Evolutionary conservation across 306 rosid genomes (phyloP).

Genomic region (Lathyrus oleraceus): DNA sequence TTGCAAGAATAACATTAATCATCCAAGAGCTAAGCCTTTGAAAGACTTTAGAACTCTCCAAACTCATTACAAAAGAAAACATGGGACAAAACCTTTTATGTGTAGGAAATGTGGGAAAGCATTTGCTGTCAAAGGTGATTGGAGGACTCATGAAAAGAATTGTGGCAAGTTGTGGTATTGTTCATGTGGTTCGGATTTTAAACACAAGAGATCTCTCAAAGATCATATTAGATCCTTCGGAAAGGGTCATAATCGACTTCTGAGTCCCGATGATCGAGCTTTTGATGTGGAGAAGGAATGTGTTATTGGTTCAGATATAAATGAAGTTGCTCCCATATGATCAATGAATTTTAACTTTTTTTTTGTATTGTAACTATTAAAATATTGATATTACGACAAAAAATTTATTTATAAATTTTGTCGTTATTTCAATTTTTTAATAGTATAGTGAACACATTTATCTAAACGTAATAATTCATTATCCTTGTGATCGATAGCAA

Average conservation of each 20-base stretch:
- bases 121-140: constrained; percentile 91
- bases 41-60: constrained; percentile 96
- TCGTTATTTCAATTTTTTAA: too few relatives aligned
- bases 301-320: constrained; percentile 62
- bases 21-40: constrained; percentile 87
- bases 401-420: too few relatives aligned
- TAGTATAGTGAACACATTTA: too few relatives aligned
- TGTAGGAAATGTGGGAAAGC: constrained; percentile 86
- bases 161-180: constrained; percentile 97
- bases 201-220: constrained; percentile 90
- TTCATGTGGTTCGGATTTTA: constrained; percentile 91
- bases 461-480: constrained; percentile 3
- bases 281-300: constrained; percentile 74
- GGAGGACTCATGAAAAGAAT: constrained; percentile 97
- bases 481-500: constrained; percentile 84
- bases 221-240: constrained; percentile 89
- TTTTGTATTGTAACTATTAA: background rate
- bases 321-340: constrained; percentile 42
- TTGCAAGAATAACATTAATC: constrained; percentile 95
- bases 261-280: constrained; percentile 43
- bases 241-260: constrained; percentile 60
- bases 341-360: background rate
- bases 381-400: too few relatives aligned
- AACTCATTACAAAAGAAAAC: constrained; percentile 95
- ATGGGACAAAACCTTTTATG: constrained; percentile 77